Evolutionary conservation across 2,329 filamentous ascomycete species (phyloP).

Genomic region (Trichoderma breve): DNA sequence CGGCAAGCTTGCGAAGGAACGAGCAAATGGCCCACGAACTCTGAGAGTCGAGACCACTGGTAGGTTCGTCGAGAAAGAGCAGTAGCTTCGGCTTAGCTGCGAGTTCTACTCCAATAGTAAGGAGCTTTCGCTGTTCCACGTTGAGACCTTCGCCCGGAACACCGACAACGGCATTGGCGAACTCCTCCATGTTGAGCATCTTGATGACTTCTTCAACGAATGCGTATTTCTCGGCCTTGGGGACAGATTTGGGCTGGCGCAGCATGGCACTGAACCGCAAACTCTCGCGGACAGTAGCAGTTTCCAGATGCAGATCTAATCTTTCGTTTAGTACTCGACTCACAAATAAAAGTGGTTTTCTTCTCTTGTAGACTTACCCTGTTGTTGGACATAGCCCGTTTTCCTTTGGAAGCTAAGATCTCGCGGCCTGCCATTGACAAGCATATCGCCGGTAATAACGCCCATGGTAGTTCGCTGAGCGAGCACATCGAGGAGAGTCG

Average conservation of each 20-base stretch:
- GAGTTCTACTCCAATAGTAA: conserved; percentile 61
- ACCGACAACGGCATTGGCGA: conserved; percentile 64
- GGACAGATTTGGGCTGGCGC: conserved; percentile 53
- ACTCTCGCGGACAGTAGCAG: conserved; percentile 54
- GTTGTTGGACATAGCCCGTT: conserved; percentile 66
- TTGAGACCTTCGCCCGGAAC: conserved; percentile 60
- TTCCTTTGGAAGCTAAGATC: conserved; percentile 61
- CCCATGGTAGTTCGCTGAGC: conserved; percentile 56
- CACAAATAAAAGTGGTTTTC: not conserved
- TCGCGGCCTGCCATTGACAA: conserved; percentile 59
- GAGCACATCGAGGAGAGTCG: conserved; percentile 43
- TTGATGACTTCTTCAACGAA: conserved; percentile 65
- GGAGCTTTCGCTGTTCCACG: conserved; percentile 59
- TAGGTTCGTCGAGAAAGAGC: conserved; percentile 62
- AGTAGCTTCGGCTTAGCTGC: conserved; percentile 57
- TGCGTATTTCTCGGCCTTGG: conserved; percentile 55
- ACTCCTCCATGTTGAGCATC: conserved; percentile 66
- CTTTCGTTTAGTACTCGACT: not conserved
- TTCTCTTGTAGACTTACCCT: conserved; percentile 40
- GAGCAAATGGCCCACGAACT: conserved; percentile 62
- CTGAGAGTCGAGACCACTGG: conserved; percentile 61
- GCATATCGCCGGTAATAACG: conserved; percentile 63
- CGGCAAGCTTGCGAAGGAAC: conserved; percentile 61
- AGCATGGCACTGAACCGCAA: conserved; percentile 57
- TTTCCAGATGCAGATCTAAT: conserved; percentile 54